Evolutionary conservation across 306 rosid genomes (phyloP).

Genomic region (Abrus precatorius): DNA sequence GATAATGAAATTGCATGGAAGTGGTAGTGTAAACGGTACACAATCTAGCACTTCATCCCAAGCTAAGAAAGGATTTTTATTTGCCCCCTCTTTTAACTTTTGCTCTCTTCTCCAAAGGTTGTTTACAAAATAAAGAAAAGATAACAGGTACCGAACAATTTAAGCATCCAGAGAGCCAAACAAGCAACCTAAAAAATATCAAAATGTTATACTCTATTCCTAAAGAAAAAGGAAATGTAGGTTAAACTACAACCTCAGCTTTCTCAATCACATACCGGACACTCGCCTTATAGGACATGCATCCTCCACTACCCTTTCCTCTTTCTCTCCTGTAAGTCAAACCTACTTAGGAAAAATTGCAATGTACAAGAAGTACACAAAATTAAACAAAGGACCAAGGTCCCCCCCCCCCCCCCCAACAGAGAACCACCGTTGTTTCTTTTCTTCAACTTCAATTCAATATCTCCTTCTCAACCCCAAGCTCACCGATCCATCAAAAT

Average conservation of each 20-base stretch:
- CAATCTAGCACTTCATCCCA: constrained; percentile 43
- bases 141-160: not conserved
- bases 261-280: constrained; percentile 44
- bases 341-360: constrained; percentile 60
- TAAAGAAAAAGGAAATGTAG: constrained; percentile 13
- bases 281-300: not conserved
- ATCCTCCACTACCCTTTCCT: constrained; percentile 1
- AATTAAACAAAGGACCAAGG: constrained; percentile 45
- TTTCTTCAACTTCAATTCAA: constrained; percentile 55
- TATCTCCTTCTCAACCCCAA: constrained; percentile 41
- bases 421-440: constrained; percentile 36
- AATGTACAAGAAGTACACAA: constrained; percentile 61
- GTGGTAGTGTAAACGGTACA: constrained; percentile 45
- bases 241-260: constrained; percentile 45
- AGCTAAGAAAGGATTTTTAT: constrained; percentile 18
- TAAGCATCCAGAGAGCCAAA: constrained; percentile 28
- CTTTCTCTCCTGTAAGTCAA: constrained; percentile 54
- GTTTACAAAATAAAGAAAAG: constrained; percentile 12
- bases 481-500: constrained; percentile 31
- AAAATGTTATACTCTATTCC: constrained; percentile 37
- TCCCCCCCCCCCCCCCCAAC: constrained; percentile 54
- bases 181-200: constrained; percentile 24
- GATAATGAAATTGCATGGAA: constrained; percentile 70
- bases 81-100: constrained; percentile 3
- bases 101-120: constrained; percentile 28